These are phyloP conservation scores for Hymenochaete sp. DNA, from an alignment of 1,284 basidiomycete species.

Conservation along the genomic window DNA sequence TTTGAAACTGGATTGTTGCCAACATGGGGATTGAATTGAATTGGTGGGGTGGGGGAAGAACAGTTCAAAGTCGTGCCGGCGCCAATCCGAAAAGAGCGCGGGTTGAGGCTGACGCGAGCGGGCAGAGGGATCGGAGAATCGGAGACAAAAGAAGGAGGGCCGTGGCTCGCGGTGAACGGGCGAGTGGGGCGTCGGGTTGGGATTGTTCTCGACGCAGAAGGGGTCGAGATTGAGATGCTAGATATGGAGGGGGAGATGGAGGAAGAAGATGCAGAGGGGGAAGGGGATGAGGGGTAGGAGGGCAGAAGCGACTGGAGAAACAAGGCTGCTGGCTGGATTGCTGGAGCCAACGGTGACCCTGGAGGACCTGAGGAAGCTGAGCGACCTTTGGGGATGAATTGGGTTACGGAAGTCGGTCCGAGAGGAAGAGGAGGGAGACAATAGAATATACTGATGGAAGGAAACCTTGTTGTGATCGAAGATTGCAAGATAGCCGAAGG, in stretches of 20 bases:
- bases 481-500: no score
- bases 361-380: no score
- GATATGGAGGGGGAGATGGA: constrained; percentile 65
- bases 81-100: constrained; percentile 50
- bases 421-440: background rate
- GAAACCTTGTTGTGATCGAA: no score
- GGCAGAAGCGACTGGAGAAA: constrained; percentile 26
- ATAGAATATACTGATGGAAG: constrained; percentile 6
- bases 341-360: no score
- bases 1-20: no score
- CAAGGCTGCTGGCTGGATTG: constrained; percentile 7
- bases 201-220: constrained; percentile 58
- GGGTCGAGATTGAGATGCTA: constrained; percentile 57
- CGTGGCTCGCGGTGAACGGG: constrained; percentile 64
- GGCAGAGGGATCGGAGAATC: background rate
- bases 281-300: constrained; percentile 27
- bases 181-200: constrained; percentile 62
- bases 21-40: background rate
- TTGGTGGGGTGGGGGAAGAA: background rate
- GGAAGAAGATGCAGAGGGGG: constrained; percentile 41
- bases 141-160: constrained; percentile 37
- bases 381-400: no score
- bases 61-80: constrained; percentile 38
- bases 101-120: constrained; percentile 28
- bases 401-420: no score